Percentiles rank a stretch among this genome's conserved stretches.
Conservation (phyloP, 2,329 filamentous ascomycete genomes). For the Cladosporium sp. region DNA sequence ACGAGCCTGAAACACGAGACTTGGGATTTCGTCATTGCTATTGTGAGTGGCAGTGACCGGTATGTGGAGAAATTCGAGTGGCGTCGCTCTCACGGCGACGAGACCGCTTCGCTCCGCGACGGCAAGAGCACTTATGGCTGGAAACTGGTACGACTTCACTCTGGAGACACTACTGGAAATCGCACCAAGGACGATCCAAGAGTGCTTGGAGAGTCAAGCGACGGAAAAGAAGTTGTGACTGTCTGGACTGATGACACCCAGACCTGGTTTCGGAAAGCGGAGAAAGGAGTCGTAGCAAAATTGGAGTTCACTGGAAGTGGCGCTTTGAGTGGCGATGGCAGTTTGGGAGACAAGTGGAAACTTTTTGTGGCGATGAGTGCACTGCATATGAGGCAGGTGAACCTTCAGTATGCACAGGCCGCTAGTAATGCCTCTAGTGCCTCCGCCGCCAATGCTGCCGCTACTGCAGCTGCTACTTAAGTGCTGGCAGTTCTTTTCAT, state of each 20-base stretch:
- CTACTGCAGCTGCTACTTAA: neutral
- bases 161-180: conserved; percentile 4
- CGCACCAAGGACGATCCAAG: neutral
- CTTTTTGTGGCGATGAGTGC: conserved; percentile 22
- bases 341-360: conserved; percentile 22
- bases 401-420: neutral
- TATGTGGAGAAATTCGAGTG: conserved; percentile 23
- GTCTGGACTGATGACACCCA: conserved; percentile 25
- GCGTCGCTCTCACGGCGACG: conserved; percentile 25
- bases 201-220: conserved; percentile 19
- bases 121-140: conserved; percentile 23
- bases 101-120: conserved; percentile 20
- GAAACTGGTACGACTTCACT: conserved; percentile 24
- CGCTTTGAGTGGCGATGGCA: conserved; percentile 6
- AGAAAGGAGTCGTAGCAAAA: conserved; percentile 23
- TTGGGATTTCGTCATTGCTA: neutral
- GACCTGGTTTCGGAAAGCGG: conserved; percentile 13
- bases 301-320: conserved; percentile 25
- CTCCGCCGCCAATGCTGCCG: neutral
- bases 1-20: conserved; percentile 6
- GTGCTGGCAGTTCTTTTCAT: neutral
- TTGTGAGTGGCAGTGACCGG: neutral
- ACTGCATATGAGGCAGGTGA: conserved; percentile 20
- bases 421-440: neutral
- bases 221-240: conserved; percentile 27